Conservation (phyloP, 768 basidiomycete genomes). For the Daedalea quercina region DNA sequence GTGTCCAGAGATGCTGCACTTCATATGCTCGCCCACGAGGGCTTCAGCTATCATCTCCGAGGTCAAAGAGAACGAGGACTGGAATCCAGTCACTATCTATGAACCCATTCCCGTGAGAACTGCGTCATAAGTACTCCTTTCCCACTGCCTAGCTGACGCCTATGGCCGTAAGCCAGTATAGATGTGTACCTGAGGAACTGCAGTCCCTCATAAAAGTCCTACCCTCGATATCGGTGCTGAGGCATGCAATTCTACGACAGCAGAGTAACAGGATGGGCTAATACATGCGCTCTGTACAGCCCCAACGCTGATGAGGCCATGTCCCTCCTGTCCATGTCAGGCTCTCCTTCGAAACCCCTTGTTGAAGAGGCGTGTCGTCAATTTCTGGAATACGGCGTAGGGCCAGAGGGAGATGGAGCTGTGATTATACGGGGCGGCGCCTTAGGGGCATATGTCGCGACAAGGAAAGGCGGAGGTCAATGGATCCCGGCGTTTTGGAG, state of each 20-base stretch:
- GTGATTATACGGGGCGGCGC: slow-evolving; percentile 73
- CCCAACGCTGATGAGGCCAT: slow-evolving; percentile 87
- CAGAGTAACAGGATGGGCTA: background rate
- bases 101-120: slow-evolving; percentile 86
- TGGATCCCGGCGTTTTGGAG: slow-evolving; percentile 81
- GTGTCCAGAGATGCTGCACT: slow-evolving; percentile 57
- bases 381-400: slow-evolving; percentile 59
- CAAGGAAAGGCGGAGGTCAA: slow-evolving; percentile 29
- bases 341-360: slow-evolving; percentile 38
- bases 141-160: slow-evolving; percentile 8
- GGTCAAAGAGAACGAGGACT: slow-evolving; percentile 41
- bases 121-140: too few species aligned
- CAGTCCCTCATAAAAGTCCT: slow-evolving; percentile 57
- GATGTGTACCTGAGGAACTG: slow-evolving; percentile 75
- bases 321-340: slow-evolving; percentile 48
- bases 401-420: slow-evolving; percentile 39
- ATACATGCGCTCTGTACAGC: slow-evolving; percentile 28
- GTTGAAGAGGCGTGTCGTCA: slow-evolving; percentile 63
- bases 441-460: slow-evolving; percentile 63
- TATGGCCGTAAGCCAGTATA: background rate
- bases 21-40: slow-evolving; percentile 77
- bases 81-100: slow-evolving; percentile 67
- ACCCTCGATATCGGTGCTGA: slow-evolving; percentile 57
- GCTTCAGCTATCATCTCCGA: slow-evolving; percentile 64
- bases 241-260: slow-evolving; percentile 32